Percentiles rank a stretch among this genome's conserved stretches.
These are phyloP conservation scores for Mycena albidolilacea DNA, from an alignment of 768 basidiomycete species.

Conservation along the genomic window DNA sequence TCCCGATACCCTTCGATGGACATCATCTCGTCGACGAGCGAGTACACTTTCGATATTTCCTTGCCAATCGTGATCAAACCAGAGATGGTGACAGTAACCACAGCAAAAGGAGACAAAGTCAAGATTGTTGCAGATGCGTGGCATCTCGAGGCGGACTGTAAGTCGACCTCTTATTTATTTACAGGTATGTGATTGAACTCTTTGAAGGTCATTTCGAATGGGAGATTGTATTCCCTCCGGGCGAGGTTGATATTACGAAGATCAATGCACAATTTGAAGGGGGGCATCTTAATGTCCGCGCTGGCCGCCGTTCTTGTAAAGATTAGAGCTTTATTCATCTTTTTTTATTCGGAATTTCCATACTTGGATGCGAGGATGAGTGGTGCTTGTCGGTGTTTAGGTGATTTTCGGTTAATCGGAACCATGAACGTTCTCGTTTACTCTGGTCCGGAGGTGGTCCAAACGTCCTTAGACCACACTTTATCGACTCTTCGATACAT, in stretches of 20 bases:
- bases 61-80: conserved; percentile 64
- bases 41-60: conserved; percentile 62
- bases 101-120: conserved; percentile 71
- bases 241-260: conserved; percentile 68
- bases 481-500: conserved; percentile 65
- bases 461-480: conserved; percentile 59
- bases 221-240: conserved; percentile 68
- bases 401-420: conserved; percentile 32
- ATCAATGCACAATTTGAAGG: conserved; percentile 66
- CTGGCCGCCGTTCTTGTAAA: conserved; percentile 22
- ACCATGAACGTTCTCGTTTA: conserved; percentile 87
- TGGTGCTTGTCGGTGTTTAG: conserved; percentile 24
- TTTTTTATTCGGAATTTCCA: conserved; percentile 8
- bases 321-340: conserved; percentile 5
- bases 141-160: conserved; percentile 73
- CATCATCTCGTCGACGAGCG: conserved; percentile 55
- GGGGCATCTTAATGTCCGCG: conserved; percentile 64
- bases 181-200: conserved; percentile 5
- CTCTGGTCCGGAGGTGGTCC: conserved; percentile 71
- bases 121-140: conserved; percentile 74
- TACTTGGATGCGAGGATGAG: conserved; percentile 22
- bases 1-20: conserved; percentile 60
- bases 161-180: conserved; percentile 46
- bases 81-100: conserved; percentile 77
- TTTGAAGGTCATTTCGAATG: conserved; percentile 72